Percentiles rank a stretch among this genome's conserved stretches.
phyloP scores from a whole-genome alignment of 805 yeast species.

The Candida silvicultrix region DNA sequence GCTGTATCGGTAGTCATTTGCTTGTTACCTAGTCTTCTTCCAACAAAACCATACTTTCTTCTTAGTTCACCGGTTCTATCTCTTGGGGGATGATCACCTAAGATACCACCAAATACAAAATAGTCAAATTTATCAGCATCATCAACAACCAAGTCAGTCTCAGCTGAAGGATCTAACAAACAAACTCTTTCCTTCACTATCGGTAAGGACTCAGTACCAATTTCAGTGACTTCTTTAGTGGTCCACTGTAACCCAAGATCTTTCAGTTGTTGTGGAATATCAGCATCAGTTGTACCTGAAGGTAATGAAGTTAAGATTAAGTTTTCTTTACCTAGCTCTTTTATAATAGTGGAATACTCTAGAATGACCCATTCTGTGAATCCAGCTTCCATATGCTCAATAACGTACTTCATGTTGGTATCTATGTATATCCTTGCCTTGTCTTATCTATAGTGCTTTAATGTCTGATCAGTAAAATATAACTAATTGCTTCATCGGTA shows the following conservation, averaged over 20 bases:
- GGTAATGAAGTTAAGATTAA: constrained; percentile 76
- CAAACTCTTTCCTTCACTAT: constrained; percentile 61
- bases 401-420: constrained; percentile 82
- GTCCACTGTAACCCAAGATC: constrained; percentile 79
- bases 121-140: constrained; percentile 69
- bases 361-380: constrained; percentile 93
- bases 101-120: constrained; percentile 93
- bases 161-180: constrained; percentile 85
- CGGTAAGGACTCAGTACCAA: constrained; percentile 26
- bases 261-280: constrained; percentile 55
- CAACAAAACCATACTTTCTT: constrained; percentile 72
- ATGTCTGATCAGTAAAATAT: neutral
- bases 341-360: constrained; percentile 77
- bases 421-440: too few relatives aligned
- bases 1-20: constrained; percentile 99
- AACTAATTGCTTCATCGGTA: too few relatives aligned
- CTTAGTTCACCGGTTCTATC: constrained; percentile 91
- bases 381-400: constrained; percentile 97
- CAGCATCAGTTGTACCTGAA: constrained; percentile 45
- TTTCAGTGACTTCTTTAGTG: constrained; percentile 54
- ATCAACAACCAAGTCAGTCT: constrained; percentile 60
- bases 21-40: constrained; percentile 77
- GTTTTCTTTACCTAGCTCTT: constrained; percentile 76
- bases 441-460: too few relatives aligned
- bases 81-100: constrained; percentile 88